A percentile compares a stretch with the other conserved stretches of the same genome.
Evolutionary conservation across 805 yeast species (phyloP).

Genomic region (Kodamaea kaohsiungensis): DNA sequence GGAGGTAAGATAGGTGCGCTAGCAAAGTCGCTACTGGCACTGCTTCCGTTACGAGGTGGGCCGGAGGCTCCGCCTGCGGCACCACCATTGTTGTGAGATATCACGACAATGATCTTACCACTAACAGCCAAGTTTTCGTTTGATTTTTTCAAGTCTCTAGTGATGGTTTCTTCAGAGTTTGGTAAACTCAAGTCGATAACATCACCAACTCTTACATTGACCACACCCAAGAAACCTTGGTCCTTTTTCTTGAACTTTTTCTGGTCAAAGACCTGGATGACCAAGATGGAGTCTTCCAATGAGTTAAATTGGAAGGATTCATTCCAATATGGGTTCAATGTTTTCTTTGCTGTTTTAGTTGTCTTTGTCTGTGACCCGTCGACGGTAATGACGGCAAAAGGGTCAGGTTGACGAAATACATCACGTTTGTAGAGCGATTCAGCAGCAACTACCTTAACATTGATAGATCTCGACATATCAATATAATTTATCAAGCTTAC

Average conservation of each 20-base stretch:
- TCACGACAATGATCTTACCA: slow-evolving; percentile 82
- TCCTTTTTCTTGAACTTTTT: slow-evolving; percentile 97
- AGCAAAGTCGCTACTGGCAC: neutral
- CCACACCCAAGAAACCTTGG: slow-evolving; percentile 97
- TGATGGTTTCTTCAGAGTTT: slow-evolving; percentile 75
- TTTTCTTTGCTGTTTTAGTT: slow-evolving; percentile 89
- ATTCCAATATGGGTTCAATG: slow-evolving; percentile 97
- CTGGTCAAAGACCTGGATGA: slow-evolving; percentile 94
- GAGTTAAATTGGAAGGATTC: slow-evolving; percentile 79
- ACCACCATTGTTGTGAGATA: slow-evolving; percentile 46
- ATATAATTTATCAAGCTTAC: neutral
- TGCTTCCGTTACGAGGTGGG: slow-evolving; percentile 13
- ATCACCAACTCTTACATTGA: slow-evolving; percentile 87
- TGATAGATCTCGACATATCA: slow-evolving; percentile 32
- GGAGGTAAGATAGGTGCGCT: slow-evolving; percentile 18
- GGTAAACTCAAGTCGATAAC: slow-evolving; percentile 65
- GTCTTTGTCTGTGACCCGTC: slow-evolving; percentile 97
- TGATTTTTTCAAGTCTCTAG: slow-evolving; percentile 87
- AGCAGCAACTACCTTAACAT: slow-evolving; percentile 87
- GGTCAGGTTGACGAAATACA: slow-evolving; percentile 94
- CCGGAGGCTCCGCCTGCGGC: slow-evolving; percentile 13
- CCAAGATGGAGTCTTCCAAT: slow-evolving; percentile 81
- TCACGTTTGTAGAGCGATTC: slow-evolving; percentile 95
- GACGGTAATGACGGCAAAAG: slow-evolving; percentile 96
- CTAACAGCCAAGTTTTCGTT: slow-evolving; percentile 91